phyloP scores from a whole-genome alignment of 257 asterid species.

The Primulina tabacum region DNA sequence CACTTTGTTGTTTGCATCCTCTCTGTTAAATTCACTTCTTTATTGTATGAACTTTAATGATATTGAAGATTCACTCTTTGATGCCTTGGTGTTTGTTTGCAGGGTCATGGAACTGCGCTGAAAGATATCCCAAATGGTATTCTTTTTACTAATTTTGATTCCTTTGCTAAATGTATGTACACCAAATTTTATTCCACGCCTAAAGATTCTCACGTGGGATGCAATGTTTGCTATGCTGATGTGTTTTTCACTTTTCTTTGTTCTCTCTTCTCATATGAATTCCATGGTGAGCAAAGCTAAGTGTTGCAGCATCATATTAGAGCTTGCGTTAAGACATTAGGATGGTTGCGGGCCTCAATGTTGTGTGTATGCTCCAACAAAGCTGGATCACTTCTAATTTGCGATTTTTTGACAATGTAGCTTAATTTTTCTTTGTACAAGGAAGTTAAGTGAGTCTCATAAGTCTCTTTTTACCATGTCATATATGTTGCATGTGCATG shows the following conservation, averaged over 20 bases:
- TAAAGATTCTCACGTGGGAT: neutral
- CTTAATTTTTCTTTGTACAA: neutral
- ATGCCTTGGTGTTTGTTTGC: constrained; percentile 26
- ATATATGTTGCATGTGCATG: neutral
- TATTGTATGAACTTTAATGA: neutral
- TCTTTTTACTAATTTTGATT: constrained; percentile 12
- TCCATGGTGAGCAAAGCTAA: neutral
- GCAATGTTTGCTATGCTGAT: constrained; percentile 9
- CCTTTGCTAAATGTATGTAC: constrained; percentile 5
- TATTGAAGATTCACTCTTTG: constrained; percentile 22
- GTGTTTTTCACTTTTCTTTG: neutral
- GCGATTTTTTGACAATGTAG: neutral
- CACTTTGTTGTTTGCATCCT: neutral
- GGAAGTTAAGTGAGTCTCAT: neutral
- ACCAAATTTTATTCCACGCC: neutral
- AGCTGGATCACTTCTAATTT: neutral
- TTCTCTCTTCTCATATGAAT: neutral
- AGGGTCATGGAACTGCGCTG: constrained; percentile 96
- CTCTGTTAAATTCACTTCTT: neutral
- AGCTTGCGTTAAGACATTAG: neutral
- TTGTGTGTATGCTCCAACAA: neutral
- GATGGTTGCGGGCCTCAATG: neutral
- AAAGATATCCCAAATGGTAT: constrained; percentile 97
- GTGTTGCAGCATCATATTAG: neutral
- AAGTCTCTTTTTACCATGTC: neutral